Conservation (phyloP, 2,329 filamentous ascomycete genomes). For the Botrytis tulipae region DNA sequence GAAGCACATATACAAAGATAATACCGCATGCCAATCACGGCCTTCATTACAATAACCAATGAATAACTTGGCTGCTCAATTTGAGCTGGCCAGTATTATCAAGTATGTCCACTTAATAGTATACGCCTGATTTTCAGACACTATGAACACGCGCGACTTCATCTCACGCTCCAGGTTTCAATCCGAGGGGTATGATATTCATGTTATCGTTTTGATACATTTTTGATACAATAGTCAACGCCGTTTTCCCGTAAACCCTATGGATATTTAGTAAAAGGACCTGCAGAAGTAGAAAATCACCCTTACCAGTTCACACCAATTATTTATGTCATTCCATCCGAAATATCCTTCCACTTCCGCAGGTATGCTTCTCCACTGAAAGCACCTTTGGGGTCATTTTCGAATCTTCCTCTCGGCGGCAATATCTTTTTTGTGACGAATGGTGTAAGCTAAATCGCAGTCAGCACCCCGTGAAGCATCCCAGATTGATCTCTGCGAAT, state of each 20-base stretch:
- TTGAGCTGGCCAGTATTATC: neutral
- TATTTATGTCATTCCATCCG: conserved; percentile 15
- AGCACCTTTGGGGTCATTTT: conserved; percentile 53
- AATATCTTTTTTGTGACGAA: conserved; percentile 67
- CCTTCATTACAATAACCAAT: neutral
- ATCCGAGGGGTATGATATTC: conserved; percentile 16
- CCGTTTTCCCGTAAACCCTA: conserved; percentile 19
- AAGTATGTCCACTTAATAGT: neutral
- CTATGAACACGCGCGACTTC: neutral
- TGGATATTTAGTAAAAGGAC: conserved; percentile 2
- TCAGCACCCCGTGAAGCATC: conserved; percentile 19
- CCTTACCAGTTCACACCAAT: neutral
- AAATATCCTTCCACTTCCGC: conserved; percentile 57
- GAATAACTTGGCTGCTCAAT: neutral
- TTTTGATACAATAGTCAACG: conserved; percentile 23
- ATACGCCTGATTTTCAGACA: neutral
- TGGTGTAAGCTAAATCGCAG: conserved; percentile 65
- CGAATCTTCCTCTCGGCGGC: conserved; percentile 52
- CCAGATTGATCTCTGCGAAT: neutral
- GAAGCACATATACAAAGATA: neutral
- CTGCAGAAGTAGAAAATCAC: neutral
- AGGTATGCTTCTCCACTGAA: conserved; percentile 62
- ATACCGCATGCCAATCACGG: too few species aligned
- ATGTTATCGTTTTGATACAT: conserved; percentile 22
- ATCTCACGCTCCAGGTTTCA: conserved; percentile 1